Conservation (phyloP, 2,329 filamentous ascomycete genomes). For the Apiospora sp. region DNA sequence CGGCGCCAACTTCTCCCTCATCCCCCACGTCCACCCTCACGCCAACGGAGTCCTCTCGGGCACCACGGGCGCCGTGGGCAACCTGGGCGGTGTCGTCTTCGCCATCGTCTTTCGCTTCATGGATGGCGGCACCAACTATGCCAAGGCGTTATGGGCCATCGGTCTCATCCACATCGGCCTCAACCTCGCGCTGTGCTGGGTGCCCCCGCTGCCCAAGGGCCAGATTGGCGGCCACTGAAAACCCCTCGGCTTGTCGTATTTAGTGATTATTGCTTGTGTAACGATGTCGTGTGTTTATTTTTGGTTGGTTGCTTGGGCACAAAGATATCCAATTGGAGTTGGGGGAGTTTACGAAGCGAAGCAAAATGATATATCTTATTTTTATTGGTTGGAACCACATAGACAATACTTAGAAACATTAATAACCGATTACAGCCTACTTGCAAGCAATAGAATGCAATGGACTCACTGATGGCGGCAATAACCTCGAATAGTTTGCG, state of each 20-base stretch:
- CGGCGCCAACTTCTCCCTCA: slow-evolving; percentile 84
- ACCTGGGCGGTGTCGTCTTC: slow-evolving; percentile 85
- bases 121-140: slow-evolving; percentile 69
- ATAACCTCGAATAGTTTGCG: neutral
- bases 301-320: neutral
- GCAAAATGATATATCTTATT: neutral
- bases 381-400: neutral
- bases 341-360: neutral
- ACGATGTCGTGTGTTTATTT: neutral
- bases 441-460: neutral
- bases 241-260: too few species aligned
- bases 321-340: slow-evolving; percentile 12
- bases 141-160: slow-evolving; percentile 80
- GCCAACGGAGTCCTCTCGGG: slow-evolving; percentile 84
- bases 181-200: slow-evolving; percentile 69
- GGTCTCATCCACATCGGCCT: slow-evolving; percentile 77
- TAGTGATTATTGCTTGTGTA: too few species aligned
- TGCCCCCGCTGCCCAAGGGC: slow-evolving; percentile 61
- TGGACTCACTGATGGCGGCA: neutral
- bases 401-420: neutral
- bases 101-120: slow-evolving; percentile 83
- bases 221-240: slow-evolving; percentile 55
- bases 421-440: neutral
- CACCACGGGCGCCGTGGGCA: slow-evolving; percentile 80
- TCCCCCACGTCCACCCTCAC: slow-evolving; percentile 84